A percentile compares a stretch with the other conserved stretches of the same genome.
phyloP scores from a whole-genome alignment of 1,284 basidiomycete species.

The Prillingera fragicola region DNA sequence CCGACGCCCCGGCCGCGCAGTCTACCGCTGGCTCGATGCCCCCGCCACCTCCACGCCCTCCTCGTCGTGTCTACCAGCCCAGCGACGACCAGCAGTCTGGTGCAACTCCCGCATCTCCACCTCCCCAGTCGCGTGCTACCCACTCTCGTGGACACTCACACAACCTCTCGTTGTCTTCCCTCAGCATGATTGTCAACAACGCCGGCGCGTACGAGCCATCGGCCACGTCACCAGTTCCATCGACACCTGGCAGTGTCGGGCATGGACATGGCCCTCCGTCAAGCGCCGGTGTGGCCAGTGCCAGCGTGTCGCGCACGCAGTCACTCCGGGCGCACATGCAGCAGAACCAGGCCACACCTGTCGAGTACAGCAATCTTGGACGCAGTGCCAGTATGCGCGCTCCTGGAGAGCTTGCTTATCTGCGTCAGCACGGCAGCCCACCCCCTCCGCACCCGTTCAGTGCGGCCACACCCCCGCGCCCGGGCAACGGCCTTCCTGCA shows the following conservation, averaged over 20 bases:
- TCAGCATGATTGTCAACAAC: constrained; percentile 26
- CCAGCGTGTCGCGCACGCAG: constrained; percentile 39
- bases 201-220: background rate
- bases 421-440: constrained; percentile 8
- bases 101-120: constrained; percentile 11
- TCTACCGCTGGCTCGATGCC: constrained; percentile 10
- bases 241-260: background rate
- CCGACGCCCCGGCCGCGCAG: background rate
- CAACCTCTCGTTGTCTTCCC: constrained; percentile 33
- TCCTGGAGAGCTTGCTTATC: constrained; percentile 29
- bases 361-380: constrained; percentile 25
- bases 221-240: constrained; percentile 6
- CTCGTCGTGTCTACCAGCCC: constrained; percentile 29
- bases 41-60: constrained; percentile 36
- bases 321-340: constrained; percentile 36
- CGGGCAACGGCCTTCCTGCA: constrained; percentile 33
- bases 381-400: constrained; percentile 37
- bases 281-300: constrained; percentile 6
- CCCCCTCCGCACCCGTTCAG: constrained; percentile 31
- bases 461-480: constrained; percentile 37
- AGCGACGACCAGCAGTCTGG: constrained; percentile 12
- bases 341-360: constrained; percentile 21
- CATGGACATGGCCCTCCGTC: background rate
- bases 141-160: constrained; percentile 31
- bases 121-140: constrained; percentile 18